Base-by-base conservation (phyloP, 2,329 filamentous ascomycete genomes). In the Plenodomus lindquistii region DNA sequence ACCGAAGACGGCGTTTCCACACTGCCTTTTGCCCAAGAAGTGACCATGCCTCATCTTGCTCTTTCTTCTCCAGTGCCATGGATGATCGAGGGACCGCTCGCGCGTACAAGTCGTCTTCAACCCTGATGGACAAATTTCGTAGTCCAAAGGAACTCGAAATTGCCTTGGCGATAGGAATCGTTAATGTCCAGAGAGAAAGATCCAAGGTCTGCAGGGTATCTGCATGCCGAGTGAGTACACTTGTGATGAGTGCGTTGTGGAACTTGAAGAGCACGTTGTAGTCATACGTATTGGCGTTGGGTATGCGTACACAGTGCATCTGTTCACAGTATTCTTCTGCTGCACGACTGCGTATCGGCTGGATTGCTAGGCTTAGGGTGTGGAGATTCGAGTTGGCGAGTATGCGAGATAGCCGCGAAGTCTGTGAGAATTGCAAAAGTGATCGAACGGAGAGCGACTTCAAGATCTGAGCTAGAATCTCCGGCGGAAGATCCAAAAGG, bases 321-420 rank as follows among this genome's bases (percentile, higher is more conserved):
- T 31, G 27, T 15, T 7, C 27, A 31, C 27, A 31, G 27, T 8
- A 8, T 8, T 31, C 11, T 31, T 7, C 27, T 15, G 27, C 27
- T 4, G 27, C 27, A 31, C 27, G 27, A 13, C 27, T 31, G 90
- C 34, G 79, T 88, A 22, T 79, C 88, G n/a, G 83, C 84, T 0
- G 86, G 80, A 84, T 91, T 31, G 76, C 86, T 9, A 84, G 94
- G 17, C 92, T 96, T 75, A 97, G 90, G 86, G 77, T 85, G 37
- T 66, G 63, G 4, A 73, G 54, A 41, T 61, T 70, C 20, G 63
- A 59, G 15, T 53, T 60, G 9, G 69, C 67, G 11, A 74, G 57
- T 4, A 37, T 35, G 31, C 66, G 63, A 19, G 62, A 59, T 24
- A 51, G 44, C 2, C 46, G 63, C 1, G 54, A 72, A n/a, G 69